Base-by-base conservation (phyloP, 2,329 filamentous ascomycete species). In the Pyrenochaeta sp. region DNA sequence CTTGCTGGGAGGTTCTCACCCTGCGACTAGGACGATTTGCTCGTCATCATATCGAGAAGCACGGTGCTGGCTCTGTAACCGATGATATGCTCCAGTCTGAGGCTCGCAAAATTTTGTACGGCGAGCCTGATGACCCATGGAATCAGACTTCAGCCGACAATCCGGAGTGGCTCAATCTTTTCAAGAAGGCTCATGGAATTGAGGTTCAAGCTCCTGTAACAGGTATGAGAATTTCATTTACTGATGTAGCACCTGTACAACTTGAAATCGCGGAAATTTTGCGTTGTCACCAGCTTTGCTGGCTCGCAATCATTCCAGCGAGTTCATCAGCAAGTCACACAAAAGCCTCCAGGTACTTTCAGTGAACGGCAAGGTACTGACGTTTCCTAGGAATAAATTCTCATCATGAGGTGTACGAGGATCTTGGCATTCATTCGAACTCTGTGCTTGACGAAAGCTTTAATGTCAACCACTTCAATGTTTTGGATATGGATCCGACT, bases 1-100 rank as follows among this genome's bases (percentile, higher is more conserved):
- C 79, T 1, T 82, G 79, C 62, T 82, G 80, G 80, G 80, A 82
- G 49, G 77, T 82, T 11, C 65, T 82, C 11, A 82, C 80, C 0
- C 70, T 82, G 1, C 68, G 76, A 9, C 67, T 82, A 4, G 80
- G 79, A 30, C 74, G 69, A 31, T 82, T 75, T 49, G 79, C 78
- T 5, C 75, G 77, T 46, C 69, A 78, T 54, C 62, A 75, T 14
- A 71, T 72, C 3, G 66, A 69, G 21, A 51, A 74, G 32, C 73
- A 78, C 36, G 67, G 78, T 1, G 61, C 75, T 14, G 44, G 55
- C 3, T 62, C 61, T 14, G 59, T 81, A 17, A 81, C 78, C 1
- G 82, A 84, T 55, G 78, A 80, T 15, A 78, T 81, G 74, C 70
- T 84, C 6, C 81, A 83, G 62, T 57, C 60, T 3, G 73, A 82